Evolutionary conservation across 2,329 filamentous ascomycete species (phyloP), one percentile per base, ranked within the genome.

Genomic region (Botryotinia narcissicola): DNA sequence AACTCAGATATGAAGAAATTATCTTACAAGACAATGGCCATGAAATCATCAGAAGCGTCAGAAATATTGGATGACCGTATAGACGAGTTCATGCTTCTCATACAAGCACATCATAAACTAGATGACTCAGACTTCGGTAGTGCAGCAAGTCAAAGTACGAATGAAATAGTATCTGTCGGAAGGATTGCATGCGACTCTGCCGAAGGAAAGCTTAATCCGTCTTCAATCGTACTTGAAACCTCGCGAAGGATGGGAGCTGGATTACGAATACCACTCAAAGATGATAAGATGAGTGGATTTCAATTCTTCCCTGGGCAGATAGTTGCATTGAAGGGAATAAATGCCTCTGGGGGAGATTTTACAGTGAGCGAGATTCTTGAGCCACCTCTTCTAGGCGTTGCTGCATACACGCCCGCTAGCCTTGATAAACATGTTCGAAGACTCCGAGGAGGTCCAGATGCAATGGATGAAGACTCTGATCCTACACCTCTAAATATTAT

Each of bases 281-380:
- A 98, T 73, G 88, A 92, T 74, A 87, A 87, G 3, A 82, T 97
- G 1, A 84, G 86, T 76, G 87, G 83, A 2, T 96, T 92, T 83
- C 92, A 93, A 80, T 93, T 98, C 84, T 98, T 98, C 81, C 96
- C 95, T 0, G 96, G 96, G 9, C 95, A 98, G 81, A 94, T 98
- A 70, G 93, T 97, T 44, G 96, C 95, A 10, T 83, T 98, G 42
- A 88, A 88, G 75, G 96, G 96, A 12, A 94, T 90, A 78, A 99
- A 99, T 81, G 90, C 94, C 32, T 94, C 93, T 0, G 95, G 95
- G 0, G 88, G 90, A 54, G 91, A 93, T 78, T 98, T 98, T 78
- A 88, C 90, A 1, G 94, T 96, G 46, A 90, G 88, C 48, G 90
- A 98, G 79, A 83, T 96, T 4, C 86, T 98, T 10, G 85, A 91